Conservation (phyloP, 495 filamentous ascomycete species). For the Neurospora sp. region DNA sequence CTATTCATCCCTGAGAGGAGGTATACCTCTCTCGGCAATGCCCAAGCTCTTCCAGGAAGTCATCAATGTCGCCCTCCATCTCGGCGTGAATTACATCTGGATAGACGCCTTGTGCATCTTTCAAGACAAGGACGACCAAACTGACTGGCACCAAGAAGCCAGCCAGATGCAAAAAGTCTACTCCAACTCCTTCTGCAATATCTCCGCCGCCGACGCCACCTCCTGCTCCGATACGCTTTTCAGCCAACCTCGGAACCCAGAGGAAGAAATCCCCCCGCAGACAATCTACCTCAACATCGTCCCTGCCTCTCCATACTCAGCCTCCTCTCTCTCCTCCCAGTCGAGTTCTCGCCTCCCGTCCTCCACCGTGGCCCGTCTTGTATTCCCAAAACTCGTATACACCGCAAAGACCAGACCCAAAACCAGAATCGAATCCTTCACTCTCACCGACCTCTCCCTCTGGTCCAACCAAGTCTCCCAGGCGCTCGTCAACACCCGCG, state of each 20-base stretch:
- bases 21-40: background rate
- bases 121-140: background rate
- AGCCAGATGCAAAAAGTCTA: background rate
- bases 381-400: background rate
- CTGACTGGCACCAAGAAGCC: background rate
- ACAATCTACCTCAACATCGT: background rate
- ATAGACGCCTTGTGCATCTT: slow-evolving; percentile 13
- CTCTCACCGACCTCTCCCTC: background rate
- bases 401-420: background rate
- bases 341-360: background rate
- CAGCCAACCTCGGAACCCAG: background rate
- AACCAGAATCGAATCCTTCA: background rate
- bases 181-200: slow-evolving; percentile 1
- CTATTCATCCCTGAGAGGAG: background rate
- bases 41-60: slow-evolving; percentile 1
- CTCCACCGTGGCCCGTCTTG: background rate
- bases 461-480: background rate
- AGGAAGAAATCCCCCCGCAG: background rate
- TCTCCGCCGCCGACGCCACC: background rate
- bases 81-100: slow-evolving; percentile 14
- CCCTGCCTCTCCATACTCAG: no score
- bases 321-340: background rate
- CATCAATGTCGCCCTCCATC: background rate
- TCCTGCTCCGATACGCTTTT: background rate
- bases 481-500: background rate